Percentiles rank a stretch among this genome's conserved stretches.
Evolutionary conservation across 495 filamentous ascomycete genomes (phyloP).

Genomic region (Talaromyces proteolyticus): DNA sequence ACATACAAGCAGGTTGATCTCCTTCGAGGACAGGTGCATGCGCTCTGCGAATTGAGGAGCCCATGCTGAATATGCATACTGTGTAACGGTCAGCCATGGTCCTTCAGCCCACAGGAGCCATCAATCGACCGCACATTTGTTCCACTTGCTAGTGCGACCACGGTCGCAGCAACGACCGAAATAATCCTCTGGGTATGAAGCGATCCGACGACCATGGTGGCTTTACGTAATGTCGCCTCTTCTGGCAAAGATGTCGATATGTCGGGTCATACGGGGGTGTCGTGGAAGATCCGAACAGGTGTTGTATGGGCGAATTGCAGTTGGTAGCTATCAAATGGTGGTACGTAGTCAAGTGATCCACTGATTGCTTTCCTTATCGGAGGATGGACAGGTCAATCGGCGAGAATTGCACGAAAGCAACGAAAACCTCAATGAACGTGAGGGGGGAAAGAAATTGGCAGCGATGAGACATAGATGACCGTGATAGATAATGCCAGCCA

Average conservation of each 20-base stretch:
- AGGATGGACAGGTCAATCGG: too few relatives aligned
- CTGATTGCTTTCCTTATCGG: too few relatives aligned
- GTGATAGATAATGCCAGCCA: too few relatives aligned
- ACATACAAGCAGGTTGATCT: slow-evolving; percentile 82
- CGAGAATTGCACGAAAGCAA: too few relatives aligned
- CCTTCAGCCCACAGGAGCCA: background rate
- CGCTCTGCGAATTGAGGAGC: slow-evolving; percentile 87
- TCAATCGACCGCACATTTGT: slow-evolving; percentile 64
- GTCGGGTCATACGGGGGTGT: background rate
- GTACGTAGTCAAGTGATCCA: background rate
- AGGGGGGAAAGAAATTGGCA: too few relatives aligned
- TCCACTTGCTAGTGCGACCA: slow-evolving; percentile 83
- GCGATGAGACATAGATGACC: too few relatives aligned
- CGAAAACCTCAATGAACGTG: too few relatives aligned
- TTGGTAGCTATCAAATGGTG: too few relatives aligned
- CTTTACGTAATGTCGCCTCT: background rate
- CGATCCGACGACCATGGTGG: slow-evolving; percentile 20
- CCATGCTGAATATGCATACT: slow-evolving; percentile 99
- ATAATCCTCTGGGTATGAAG: slow-evolving; percentile 48
- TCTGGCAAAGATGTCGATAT: background rate
- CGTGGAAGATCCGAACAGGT: background rate
- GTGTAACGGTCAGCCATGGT: slow-evolving; percentile 2
- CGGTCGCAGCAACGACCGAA: slow-evolving; percentile 78
- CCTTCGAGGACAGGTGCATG: slow-evolving; percentile 79
- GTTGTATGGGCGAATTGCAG: background rate